Conservation (phyloP, 83 land plant species). For the Picea mariana region DNA sequence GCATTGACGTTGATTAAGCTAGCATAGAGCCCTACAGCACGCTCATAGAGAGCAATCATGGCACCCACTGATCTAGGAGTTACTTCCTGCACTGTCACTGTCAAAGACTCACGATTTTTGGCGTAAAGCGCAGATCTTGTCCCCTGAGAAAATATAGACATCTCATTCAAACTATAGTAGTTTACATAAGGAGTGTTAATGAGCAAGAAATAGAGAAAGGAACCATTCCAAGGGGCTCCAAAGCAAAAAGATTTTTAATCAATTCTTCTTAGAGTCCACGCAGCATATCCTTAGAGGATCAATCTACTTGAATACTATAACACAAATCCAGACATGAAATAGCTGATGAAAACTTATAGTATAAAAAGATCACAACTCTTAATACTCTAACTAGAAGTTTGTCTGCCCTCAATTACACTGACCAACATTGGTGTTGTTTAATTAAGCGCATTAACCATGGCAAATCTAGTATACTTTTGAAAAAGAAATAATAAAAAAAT, state of each 20-base stretch:
- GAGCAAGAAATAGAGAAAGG: neutral
- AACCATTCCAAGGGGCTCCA: neutral
- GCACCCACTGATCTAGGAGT: conserved; percentile 88
- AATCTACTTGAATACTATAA: neutral
- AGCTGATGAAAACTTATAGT: no score
- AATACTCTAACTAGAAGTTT: no score
- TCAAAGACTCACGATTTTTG: conserved; percentile 86
- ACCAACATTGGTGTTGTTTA: neutral
- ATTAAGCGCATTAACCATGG: neutral
- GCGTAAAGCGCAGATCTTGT: conserved; percentile 93
- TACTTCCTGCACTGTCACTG: conserved; percentile 93
- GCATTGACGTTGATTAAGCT: conserved; percentile 91
- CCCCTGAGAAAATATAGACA: conserved; percentile 51
- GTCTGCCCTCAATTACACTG: no score
- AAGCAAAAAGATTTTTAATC: neutral
- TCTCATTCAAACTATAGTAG: neutral
- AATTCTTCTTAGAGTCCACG: neutral
- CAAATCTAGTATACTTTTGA: neutral
- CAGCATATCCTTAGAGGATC: neutral
- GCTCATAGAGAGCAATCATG: conserved; percentile 87
- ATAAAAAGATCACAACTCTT: no score
- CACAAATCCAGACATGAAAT: neutral
- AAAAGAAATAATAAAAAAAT: neutral
- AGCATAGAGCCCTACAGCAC: conserved; percentile 97
- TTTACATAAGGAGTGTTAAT: neutral